A percentile compares a stretch with the other conserved stretches of the same genome.
Conservation (phyloP, 331 rosid genomes). For the Arachis monticola region DNA sequence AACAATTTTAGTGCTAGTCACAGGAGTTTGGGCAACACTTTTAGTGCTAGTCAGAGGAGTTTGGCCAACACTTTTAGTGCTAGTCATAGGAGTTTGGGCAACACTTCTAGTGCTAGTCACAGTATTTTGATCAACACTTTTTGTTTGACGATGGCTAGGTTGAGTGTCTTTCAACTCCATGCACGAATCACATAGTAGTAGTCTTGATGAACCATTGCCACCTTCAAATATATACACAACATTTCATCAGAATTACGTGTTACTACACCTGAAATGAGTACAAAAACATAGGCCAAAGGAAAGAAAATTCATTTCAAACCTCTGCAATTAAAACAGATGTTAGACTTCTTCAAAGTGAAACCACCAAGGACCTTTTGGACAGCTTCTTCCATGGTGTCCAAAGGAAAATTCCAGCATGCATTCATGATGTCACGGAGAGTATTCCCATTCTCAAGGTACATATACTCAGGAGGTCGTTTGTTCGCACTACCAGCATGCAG, state of each 20-base stretch:
- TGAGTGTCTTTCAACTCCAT: constrained; percentile 47
- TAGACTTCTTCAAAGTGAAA: constrained; percentile 57
- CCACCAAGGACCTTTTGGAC: constrained; percentile 61
- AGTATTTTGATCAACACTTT: constrained; percentile 22
- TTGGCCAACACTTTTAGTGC: constrained; percentile 21
- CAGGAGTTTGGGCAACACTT: constrained; percentile 13
- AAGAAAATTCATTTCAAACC: constrained; percentile 56
- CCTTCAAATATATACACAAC: constrained; percentile 52
- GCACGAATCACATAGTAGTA: constrained; percentile 71
- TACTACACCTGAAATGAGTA: constrained; percentile 10
- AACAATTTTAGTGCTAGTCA: neutral
- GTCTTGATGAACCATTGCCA: constrained; percentile 46
- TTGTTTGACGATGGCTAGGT: constrained; percentile 29
- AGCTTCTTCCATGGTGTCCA: constrained; percentile 59
- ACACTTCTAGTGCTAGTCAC: constrained; percentile 17
- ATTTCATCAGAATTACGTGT: constrained; percentile 33
- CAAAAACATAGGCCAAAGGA: neutral
- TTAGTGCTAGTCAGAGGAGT: constrained; percentile 7
- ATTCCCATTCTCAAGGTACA: constrained; percentile 65
- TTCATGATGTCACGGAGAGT: constrained; percentile 84
- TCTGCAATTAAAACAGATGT: constrained; percentile 72
- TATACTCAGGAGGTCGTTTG: constrained; percentile 85
- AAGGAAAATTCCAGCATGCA: constrained; percentile 52
- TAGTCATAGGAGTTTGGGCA: constrained; percentile 23
- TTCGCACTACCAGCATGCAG: constrained; percentile 87